Evolutionary conservation across 208 protist genomes (phyloP).

Genomic region (Trypanosoma conorhini): DNA sequence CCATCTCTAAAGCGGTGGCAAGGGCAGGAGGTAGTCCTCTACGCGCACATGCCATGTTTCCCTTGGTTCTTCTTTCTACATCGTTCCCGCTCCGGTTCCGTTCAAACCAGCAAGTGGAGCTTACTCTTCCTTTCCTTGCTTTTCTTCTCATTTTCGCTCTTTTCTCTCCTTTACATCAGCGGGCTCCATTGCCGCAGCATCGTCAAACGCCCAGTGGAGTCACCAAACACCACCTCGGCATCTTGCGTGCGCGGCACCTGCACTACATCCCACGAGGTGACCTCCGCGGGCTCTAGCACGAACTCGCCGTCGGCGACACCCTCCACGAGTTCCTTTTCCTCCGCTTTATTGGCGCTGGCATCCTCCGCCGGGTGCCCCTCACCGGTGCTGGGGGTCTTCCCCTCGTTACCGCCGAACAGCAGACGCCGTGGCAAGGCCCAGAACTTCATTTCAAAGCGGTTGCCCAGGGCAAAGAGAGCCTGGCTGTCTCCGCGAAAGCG

Average conservation of each 20-base stretch:
- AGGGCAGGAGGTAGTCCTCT: neutral
- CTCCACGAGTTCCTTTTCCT: slow-evolving; percentile 24
- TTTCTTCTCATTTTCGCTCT: neutral
- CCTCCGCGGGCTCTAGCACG: slow-evolving; percentile 14
- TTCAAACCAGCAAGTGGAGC: neutral
- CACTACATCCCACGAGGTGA: slow-evolving; percentile 30
- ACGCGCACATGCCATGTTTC: neutral
- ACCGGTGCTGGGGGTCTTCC: neutral
- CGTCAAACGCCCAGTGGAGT: slow-evolving; percentile 50
- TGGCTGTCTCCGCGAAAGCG: slow-evolving; percentile 15
- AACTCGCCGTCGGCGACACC: slow-evolving; percentile 34
- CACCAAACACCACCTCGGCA: slow-evolving; percentile 58
- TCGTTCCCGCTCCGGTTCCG: neutral
- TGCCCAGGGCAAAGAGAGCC: slow-evolving; percentile 30
- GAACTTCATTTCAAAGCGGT: slow-evolving; percentile 22
- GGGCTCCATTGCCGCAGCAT: slow-evolving; percentile 56
- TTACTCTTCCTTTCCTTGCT: slow-evolving; percentile 1
- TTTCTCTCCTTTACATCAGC: slow-evolving; percentile 15
- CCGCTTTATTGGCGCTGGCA: neutral
- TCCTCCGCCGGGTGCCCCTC: neutral
- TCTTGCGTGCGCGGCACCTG: slow-evolving; percentile 3
- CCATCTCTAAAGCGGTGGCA: neutral
- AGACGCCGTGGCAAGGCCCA: slow-evolving; percentile 19
- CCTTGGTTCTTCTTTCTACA: neutral
- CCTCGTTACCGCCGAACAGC: neutral